phyloP scores from a whole-genome alignment of 139 green algal species.

The Chlorella sp. region DNA sequence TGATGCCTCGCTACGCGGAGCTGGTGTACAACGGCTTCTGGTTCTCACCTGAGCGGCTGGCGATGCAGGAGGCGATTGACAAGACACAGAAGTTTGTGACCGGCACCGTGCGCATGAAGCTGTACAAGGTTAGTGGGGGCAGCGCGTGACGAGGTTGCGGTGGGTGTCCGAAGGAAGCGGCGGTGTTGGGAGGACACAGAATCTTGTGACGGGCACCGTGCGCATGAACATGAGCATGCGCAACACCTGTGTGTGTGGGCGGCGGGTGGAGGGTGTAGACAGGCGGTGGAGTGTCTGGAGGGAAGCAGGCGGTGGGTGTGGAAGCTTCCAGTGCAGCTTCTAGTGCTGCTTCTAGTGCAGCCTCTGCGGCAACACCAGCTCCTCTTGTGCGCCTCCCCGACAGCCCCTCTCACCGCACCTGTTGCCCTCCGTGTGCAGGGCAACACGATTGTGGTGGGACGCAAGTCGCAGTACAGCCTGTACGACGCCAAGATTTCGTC shows the following conservation, averaged over 20 bases:
- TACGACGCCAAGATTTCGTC: conserved; percentile 93
- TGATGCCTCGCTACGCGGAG: conserved; percentile 88
- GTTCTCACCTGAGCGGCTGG: conserved; percentile 84
- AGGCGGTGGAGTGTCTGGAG: too few species aligned
- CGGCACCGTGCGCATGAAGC: conserved; percentile 91
- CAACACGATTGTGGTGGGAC: conserved; percentile 84
- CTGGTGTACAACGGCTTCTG: conserved; percentile 90
- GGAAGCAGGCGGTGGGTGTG: too few species aligned
- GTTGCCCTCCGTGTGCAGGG: conserved; percentile 47
- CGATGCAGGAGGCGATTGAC: conserved; percentile 92
- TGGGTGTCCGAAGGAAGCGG: too few species aligned
- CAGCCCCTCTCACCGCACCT: neutral
- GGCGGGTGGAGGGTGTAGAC: too few species aligned
- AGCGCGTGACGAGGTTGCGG: too few species aligned
- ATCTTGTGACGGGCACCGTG: neutral
- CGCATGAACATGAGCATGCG: conserved; percentile 1
- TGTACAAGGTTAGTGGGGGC: conserved; percentile 80
- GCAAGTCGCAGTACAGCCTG: conserved; percentile 73
- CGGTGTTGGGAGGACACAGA: too few species aligned
- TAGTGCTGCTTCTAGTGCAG: too few species aligned
- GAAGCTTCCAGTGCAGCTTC: too few species aligned
- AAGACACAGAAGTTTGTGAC: conserved; percentile 78
- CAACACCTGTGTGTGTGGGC: neutral
- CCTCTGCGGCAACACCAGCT: neutral
- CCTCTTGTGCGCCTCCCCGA: too few species aligned